Evolutionary conservation across 345 rosid genomes (phyloP).

Genomic region (Pistacia vera): DNA sequence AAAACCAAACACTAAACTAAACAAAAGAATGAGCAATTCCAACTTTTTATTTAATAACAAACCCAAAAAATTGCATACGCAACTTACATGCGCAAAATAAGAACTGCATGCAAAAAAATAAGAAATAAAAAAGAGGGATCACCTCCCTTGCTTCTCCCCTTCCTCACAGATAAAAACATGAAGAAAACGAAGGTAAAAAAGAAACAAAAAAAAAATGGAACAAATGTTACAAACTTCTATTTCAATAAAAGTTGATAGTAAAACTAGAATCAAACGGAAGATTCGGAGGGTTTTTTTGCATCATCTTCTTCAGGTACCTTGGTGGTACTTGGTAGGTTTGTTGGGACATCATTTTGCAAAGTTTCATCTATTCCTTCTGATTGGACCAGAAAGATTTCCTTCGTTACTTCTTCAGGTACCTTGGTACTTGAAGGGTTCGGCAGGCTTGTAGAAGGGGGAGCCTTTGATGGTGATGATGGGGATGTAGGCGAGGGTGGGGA

Average conservation of each 20-base stretch:
- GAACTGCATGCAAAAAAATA: constrained; percentile 5
- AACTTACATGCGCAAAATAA: constrained; percentile 19
- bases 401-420: background rate
- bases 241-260: background rate
- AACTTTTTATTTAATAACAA: constrained; percentile 22
- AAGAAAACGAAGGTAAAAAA: background rate
- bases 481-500: constrained; percentile 62
- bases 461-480: constrained; percentile 48
- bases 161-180: constrained; percentile 10
- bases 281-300: constrained; percentile 21
- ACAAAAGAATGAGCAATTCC: background rate
- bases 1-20: background rate
- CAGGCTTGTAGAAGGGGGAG: constrained; percentile 22
- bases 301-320: constrained; percentile 20
- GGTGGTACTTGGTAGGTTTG: constrained; percentile 2
- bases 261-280: constrained; percentile 21
- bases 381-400: constrained; percentile 31
- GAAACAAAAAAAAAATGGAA: background rate
- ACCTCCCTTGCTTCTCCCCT: constrained; percentile 1
- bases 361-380: constrained; percentile 25
- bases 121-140: background rate
- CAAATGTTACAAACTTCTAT: constrained; percentile 16
- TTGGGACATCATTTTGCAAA: constrained; percentile 20
- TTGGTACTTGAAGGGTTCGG: background rate
- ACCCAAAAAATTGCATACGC: constrained; percentile 7